These are phyloP conservation scores for Syzygium aromaticum DNA, from an alignment of 345 rosid species.

Conservation along the genomic window DNA sequence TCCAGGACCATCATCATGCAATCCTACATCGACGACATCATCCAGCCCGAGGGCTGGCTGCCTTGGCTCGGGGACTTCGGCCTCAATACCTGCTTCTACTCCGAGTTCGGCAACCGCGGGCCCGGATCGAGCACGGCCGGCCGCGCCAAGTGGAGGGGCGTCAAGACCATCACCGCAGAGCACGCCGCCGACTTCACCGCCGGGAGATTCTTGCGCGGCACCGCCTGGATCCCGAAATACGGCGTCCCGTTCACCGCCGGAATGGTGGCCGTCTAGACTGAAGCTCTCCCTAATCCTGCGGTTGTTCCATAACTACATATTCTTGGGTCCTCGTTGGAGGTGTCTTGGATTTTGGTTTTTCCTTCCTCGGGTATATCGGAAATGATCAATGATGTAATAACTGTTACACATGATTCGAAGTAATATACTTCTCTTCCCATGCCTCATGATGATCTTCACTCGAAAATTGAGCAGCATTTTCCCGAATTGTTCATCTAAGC, in stretches of 20 bases:
- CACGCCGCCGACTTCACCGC: constrained; percentile 28
- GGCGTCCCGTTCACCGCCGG: constrained; percentile 39
- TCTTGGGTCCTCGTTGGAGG: background rate
- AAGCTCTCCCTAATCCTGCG: background rate
- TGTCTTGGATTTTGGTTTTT: background rate
- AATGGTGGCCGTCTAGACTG: background rate
- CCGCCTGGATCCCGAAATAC: constrained; percentile 31
- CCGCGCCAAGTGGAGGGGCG: constrained; percentile 59
- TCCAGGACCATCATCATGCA: constrained; percentile 64
- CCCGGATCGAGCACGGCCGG: constrained; percentile 38
- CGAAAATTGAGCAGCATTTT: background rate
- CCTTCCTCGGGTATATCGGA: background rate
- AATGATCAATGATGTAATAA: background rate
- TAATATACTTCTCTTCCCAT: background rate
- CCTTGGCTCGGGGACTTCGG: constrained; percentile 45
- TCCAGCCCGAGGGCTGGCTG: constrained; percentile 61
- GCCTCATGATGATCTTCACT: background rate
- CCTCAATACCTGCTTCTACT: constrained; percentile 36
- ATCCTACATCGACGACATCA: constrained; percentile 43
- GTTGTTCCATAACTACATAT: background rate
- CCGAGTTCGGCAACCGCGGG: constrained; percentile 54
- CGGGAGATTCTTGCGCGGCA: constrained; percentile 24
- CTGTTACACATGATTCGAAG: background rate
- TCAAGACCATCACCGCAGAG: constrained; percentile 24
- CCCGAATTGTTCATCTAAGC: background rate